These are phyloP conservation scores for Neonectria ditissima DNA, from an alignment of 2,329 filamentous ascomycete genomes.

Conservation along the genomic window DNA sequence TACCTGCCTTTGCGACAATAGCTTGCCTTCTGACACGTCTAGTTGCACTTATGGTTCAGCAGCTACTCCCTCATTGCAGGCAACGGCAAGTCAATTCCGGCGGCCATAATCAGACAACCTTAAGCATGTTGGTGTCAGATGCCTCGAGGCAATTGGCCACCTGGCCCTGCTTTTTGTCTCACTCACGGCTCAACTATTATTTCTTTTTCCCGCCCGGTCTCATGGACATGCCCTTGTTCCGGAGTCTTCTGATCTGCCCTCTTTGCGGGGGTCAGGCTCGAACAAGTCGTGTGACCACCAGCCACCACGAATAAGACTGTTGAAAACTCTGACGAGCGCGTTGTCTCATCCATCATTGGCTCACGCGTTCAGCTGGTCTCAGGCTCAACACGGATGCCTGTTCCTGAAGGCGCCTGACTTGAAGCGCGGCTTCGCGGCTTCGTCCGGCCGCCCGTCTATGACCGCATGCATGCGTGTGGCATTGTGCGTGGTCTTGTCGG, in stretches of 20 bases:
- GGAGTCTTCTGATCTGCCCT: constrained; percentile 41
- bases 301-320: constrained; percentile 28
- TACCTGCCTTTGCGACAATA: constrained; percentile 8
- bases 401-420: constrained; percentile 43
- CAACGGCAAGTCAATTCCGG: constrained; percentile 3
- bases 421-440: constrained; percentile 15
- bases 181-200: constrained; percentile 20
- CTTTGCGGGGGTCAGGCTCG: constrained; percentile 34
- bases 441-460: constrained; percentile 32
- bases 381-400: constrained; percentile 28
- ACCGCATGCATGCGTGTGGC: neutral
- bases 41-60: neutral
- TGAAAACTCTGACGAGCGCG: constrained; percentile 28
- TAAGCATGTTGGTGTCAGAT: neutral
- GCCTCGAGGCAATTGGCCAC: constrained; percentile 7
- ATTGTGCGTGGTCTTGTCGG: constrained; percentile 29
- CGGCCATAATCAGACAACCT: neutral
- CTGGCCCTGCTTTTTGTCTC: neutral
- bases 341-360: constrained; percentile 29
- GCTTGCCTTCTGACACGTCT: constrained; percentile 1
- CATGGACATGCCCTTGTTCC: constrained; percentile 30
- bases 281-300: constrained; percentile 43
- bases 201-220: constrained; percentile 20
- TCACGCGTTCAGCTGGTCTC: constrained; percentile 15
- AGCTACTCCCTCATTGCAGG: neutral